These are phyloP conservation scores for Grosmannia serpens DNA, from an alignment of 2,329 filamentous ascomycete genomes.

Conservation along the genomic window DNA sequence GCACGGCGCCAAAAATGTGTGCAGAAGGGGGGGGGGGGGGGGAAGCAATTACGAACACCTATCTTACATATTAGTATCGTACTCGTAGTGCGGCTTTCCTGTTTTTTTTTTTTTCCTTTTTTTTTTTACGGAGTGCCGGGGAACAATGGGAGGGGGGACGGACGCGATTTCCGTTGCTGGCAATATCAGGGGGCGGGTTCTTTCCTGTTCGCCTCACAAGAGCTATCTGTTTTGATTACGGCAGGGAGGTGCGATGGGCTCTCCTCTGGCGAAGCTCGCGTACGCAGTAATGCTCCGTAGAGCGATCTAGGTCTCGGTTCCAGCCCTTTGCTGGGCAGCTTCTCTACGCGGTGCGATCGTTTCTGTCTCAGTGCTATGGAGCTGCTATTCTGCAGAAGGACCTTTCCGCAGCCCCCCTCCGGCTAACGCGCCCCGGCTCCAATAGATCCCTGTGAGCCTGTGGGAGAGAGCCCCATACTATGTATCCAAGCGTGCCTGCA, in stretches of 20 bases:
- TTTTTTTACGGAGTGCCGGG: not conserved
- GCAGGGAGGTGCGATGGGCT: not conserved
- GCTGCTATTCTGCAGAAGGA: not conserved
- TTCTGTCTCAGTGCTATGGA: not conserved
- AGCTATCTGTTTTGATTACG: not conserved
- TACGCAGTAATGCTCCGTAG: not conserved
- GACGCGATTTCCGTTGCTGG: not conserved
- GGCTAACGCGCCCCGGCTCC: not conserved
- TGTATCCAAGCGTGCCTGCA: not conserved
- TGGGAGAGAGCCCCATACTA: not conserved
- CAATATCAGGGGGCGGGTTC: not conserved
- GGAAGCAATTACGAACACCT: not conserved
- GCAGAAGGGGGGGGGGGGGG: not conserved
- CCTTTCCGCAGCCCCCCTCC: not conserved
- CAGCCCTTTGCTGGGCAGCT: not conserved
- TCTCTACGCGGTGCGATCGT: not conserved
- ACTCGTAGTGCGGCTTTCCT: not conserved
- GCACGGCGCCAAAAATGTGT: not conserved
- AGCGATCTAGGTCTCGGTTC: not conserved
- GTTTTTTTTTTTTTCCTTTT: too few species aligned
- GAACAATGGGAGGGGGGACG: not conserved
- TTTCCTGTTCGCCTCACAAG: not conserved
- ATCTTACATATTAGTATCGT: not conserved
- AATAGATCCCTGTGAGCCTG: not conserved
- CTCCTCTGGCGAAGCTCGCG: too few species aligned